Evolutionary conservation across 805 yeast species (phyloP), one percentile per base, ranked within the genome.

Genomic region (Nakazawaea wickerhamii): DNA sequence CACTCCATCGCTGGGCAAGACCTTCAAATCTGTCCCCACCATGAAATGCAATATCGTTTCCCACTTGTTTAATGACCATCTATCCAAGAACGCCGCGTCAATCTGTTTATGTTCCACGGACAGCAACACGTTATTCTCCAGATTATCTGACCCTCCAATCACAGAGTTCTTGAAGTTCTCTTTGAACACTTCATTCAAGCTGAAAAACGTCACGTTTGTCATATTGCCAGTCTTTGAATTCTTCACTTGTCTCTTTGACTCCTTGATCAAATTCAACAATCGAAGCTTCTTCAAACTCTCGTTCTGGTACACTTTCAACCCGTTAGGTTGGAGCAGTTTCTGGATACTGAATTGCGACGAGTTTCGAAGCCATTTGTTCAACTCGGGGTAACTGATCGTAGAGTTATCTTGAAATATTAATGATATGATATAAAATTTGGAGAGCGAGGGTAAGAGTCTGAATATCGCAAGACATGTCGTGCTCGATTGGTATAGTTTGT

Each of bases 401-500:
- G 90, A 85, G 39, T 76, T 75, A 42, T 86, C 93, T 53, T 81
- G 77, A 63, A 87, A 93, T 15, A 95, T 67, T 82, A 90, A 77
- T 9, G 90, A 73, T 88, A 88, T 83, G 38, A 91, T 79, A 54
- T 84, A 82, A 60, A 87, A 84, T 58, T 91, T 90, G 22, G 97
- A 95, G 50, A 93, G 63, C 19, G 90, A 80, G 0, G 99, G 96
- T 14, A 93, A 70, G 46, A 93, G 68, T 49, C 99, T 71, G 59
- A 82, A 90, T n/a, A 93, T 81, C 2, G 99, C 95, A 36, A 93
- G 69, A 58, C 97, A 89, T 43, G 99, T 87, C 10, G 97, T 96
- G 2, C 99, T 96, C 40, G 86, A 77, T 53, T 79, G 81, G 62
- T 85, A 93, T 18, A 93, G 71, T 55, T 88, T 77, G 18, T 81